phyloP scores from a whole-genome alignment of 2,329 filamentous ascomycete species.

The Aspergillus ruber region DNA sequence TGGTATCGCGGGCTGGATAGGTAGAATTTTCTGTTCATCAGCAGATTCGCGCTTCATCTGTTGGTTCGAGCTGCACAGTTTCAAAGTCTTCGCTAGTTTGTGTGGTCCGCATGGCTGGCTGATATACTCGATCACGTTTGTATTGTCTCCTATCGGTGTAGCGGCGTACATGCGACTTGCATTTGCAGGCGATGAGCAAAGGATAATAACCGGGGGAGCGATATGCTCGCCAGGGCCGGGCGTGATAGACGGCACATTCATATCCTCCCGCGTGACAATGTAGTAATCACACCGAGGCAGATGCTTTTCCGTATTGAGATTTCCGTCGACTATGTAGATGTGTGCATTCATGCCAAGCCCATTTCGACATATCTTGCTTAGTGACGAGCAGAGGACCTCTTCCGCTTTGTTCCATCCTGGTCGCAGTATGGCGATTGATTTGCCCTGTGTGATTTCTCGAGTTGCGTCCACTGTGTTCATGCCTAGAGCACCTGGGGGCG shows the following conservation, averaged over 20 bases:
- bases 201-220: conserved; percentile 20
- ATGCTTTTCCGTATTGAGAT: background rate
- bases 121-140: conserved; percentile 24
- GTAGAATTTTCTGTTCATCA: background rate
- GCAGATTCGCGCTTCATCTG: background rate
- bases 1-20: background rate
- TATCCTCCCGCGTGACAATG: conserved; percentile 16
- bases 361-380: conserved; percentile 15
- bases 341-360: conserved; percentile 15
- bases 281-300: conserved; percentile 13
- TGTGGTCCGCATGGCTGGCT: conserved; percentile 30
- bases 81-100: conserved; percentile 26
- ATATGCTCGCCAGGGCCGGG: background rate
- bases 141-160: conserved; percentile 3
- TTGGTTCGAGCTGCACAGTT: conserved; percentile 17
- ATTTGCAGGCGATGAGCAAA: conserved; percentile 18
- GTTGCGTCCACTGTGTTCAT: background rate
- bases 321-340: conserved; percentile 1
- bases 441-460: conserved; percentile 3
- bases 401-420: conserved; percentile 13
- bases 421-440: conserved; percentile 15
- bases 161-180: conserved; percentile 14
- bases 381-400: conserved; percentile 9
- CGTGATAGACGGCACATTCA: conserved; percentile 1
- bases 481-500: background rate